Conservation (phyloP, 805 yeast species). For the Diddensiella caesifluorescens region DNA sequence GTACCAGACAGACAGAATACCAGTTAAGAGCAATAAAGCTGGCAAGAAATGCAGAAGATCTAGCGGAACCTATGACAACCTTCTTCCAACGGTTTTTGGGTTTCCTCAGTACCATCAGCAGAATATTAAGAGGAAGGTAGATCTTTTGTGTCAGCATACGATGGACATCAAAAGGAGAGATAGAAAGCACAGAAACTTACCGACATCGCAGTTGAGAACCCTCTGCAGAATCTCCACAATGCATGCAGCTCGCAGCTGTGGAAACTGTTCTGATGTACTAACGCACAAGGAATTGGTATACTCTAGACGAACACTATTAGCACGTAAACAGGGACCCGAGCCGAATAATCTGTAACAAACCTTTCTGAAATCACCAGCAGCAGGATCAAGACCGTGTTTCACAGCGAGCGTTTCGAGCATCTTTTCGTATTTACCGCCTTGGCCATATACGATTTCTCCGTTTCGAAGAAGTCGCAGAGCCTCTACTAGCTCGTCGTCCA, state of each 20-base stretch:
- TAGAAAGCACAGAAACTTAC: not conserved
- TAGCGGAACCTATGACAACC: constrained; percentile 27
- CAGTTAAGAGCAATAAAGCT: constrained; percentile 40
- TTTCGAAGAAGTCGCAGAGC: constrained; percentile 33
- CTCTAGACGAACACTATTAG: constrained; percentile 9
- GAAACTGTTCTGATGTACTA: constrained; percentile 39
- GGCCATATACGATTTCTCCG: constrained; percentile 36
- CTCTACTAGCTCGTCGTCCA: constrained; percentile 39
- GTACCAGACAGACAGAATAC: constrained; percentile 44
- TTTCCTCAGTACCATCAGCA: constrained; percentile 29
- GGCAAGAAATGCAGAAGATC: constrained; percentile 43
- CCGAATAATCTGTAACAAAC: not conserved
- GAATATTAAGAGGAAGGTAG: constrained; percentile 39
- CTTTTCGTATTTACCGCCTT: constrained; percentile 29
- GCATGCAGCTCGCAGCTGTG: constrained; percentile 44
- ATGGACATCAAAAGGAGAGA: not conserved
- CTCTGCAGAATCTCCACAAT: constrained; percentile 40
- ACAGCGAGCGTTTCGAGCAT: constrained; percentile 33
- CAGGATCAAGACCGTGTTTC: constrained; percentile 34
- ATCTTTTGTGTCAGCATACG: constrained; percentile 15
- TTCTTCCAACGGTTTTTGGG: constrained; percentile 20
- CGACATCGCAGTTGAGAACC: constrained; percentile 38
- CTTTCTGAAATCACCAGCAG: constrained; percentile 28
- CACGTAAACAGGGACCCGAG: too few relatives aligned
- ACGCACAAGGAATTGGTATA: constrained; percentile 37